Conservation (phyloP, 768 basidiomycete species). For the Tylopilus sp. region DNA sequence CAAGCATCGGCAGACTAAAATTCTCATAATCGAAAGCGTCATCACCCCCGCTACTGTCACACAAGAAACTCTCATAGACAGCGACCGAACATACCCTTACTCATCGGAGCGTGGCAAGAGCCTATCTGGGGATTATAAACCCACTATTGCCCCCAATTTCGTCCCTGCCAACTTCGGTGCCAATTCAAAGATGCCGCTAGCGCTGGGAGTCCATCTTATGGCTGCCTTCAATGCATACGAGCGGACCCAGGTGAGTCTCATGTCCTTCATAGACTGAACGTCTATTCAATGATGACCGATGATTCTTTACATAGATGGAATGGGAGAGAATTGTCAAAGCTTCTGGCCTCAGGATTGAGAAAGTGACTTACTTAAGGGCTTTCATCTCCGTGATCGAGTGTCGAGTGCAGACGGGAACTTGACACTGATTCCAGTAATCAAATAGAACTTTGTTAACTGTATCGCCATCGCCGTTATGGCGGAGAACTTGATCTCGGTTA, state of each 20-base stretch:
- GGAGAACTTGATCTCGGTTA: neutral
- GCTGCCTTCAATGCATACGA: neutral
- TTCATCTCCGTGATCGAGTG: constrained; percentile 3
- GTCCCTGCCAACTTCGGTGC: constrained; percentile 1
- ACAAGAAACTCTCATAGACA: neutral
- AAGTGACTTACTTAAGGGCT: neutral
- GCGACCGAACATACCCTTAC: neutral
- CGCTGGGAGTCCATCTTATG: neutral
- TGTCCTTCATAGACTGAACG: neutral
- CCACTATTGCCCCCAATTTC: neutral
- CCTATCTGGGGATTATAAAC: neutral
- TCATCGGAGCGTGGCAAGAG: neutral
- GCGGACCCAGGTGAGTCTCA: neutral
- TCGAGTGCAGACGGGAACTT: neutral
- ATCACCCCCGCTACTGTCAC: neutral
- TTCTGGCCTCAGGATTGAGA: constrained; percentile 1
- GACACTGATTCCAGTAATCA: neutral
- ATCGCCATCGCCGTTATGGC: neutral
- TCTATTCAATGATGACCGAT: neutral
- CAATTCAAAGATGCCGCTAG: constrained; percentile 2
- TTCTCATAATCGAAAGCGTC: constrained; percentile 1
- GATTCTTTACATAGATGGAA: neutral
- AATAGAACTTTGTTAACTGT: neutral
- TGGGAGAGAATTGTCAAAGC: neutral
- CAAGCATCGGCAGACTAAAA: neutral